Evolutionary conservation across 202 grass and related monocot genomes (phyloP), one percentile per base, ranked within the genome.

Genomic region (Eragrostis tef): DNA sequence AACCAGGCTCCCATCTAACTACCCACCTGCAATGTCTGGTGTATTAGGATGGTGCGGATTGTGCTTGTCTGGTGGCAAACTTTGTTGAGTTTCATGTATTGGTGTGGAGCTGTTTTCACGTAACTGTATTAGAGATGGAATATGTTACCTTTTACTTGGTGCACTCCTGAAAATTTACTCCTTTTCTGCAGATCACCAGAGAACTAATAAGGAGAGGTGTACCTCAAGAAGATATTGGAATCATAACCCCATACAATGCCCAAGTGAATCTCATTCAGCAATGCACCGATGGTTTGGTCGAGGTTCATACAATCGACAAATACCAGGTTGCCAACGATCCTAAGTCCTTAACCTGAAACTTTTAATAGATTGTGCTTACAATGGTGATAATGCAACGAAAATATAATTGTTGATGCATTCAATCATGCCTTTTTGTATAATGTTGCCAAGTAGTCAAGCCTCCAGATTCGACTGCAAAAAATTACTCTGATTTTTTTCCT

Each of bases 281-380:
- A 88, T 77, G 85, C 31, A 64, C 90, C 84, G 84, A 72, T 87
- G 49, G 82, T 86, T 87, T 75, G 64, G 82, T 93, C 75, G 95
- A 98, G 89, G 90, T 98, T 81, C 95, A 98, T 80, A 98, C 95
- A 43, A 98, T 98, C 0, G 95, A 98, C 60, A 98, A 94, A 85
- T 98, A 94, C 74, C 95, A 98, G 92, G 95, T 97, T 74, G 24
- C 57, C 6, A 41, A 43, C 53, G 64, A 46, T 72, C 64, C 56
- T 67, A 19, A 44, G 13, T 69, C 62, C 36, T 69, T 57, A 25
- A 48, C n/a, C 59, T 81, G 50, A 43, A 58, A 67, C 20, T 76
- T 65, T 44, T 71, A 21, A 6, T 78, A 15, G 8, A 24, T 79
- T 78, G 53, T 19, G 52, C 5, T 29, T 71, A 71, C 17, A 56